phyloP scores from a whole-genome alignment of 2,329 filamentous ascomycete species.

The Verticillium nubilum region DNA sequence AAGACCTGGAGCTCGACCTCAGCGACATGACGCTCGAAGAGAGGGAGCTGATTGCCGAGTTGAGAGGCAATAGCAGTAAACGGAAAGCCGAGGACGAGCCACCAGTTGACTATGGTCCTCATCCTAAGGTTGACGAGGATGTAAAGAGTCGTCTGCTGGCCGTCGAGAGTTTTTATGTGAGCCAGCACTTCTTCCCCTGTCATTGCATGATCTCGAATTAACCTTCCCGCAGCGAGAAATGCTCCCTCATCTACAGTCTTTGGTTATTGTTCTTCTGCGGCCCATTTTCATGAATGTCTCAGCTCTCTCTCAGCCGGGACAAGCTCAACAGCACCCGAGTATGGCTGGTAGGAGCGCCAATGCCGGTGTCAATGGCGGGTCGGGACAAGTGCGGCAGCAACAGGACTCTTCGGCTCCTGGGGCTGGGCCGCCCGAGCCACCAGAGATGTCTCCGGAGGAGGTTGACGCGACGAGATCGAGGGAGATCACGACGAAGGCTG shows the following conservation, averaged over 20 bases:
- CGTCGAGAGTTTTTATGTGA: constrained; percentile 81
- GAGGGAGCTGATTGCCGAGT: constrained; percentile 34
- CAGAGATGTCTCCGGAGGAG: constrained; percentile 63
- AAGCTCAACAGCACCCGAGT: constrained; percentile 37
- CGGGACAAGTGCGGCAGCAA: constrained; percentile 23
- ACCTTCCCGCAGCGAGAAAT: constrained; percentile 54
- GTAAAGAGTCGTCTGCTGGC: constrained; percentile 61
- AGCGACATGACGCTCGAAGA: constrained; percentile 36
- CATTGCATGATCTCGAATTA: constrained; percentile 13
- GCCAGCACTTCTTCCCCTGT: constrained; percentile 26
- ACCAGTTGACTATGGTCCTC: constrained; percentile 41
- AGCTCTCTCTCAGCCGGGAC: constrained; percentile 60
- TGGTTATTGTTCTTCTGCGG: constrained; percentile 89
- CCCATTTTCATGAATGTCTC: constrained; percentile 84
- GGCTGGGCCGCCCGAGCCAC: constrained; percentile 25
- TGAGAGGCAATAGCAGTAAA: constrained; percentile 5
- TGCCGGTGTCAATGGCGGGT: constrained; percentile 33
- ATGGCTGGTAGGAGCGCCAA: constrained; percentile 31
- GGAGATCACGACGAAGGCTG: constrained; percentile 86
- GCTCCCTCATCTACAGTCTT: constrained; percentile 81
- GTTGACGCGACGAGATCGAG: constrained; percentile 74
- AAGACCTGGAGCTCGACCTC: constrained; percentile 33
- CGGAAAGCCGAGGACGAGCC: constrained; percentile 21
- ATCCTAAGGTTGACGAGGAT: constrained; percentile 43
- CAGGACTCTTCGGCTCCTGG: constrained; percentile 10